Conservation (phyloP, 2,329 filamentous ascomycete species). For the Penicillium brevicompactum region DNA sequence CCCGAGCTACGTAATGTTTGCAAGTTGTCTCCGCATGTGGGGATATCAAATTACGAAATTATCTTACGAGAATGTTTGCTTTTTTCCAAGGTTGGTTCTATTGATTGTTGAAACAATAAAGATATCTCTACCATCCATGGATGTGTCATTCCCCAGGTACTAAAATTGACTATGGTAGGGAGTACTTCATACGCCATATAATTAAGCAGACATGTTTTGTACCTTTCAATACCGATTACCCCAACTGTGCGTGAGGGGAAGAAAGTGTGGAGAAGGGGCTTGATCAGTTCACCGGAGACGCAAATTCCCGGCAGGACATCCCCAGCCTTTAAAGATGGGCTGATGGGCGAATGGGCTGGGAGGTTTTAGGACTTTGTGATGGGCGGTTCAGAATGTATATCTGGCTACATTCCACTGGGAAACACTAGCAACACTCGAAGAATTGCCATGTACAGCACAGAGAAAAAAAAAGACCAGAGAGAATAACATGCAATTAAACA, state of each 20-base stretch:
- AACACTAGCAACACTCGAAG: not conserved
- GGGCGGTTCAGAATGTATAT: not conserved
- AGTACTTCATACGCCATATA: too few species aligned
- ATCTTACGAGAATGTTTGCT: not conserved
- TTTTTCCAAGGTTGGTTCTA: not conserved
- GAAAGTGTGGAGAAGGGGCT: constrained; percentile 11
- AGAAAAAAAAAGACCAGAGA: not conserved
- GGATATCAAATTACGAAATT: constrained; percentile 2
- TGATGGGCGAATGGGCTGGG: not conserved
- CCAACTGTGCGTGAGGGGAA: constrained; percentile 37
- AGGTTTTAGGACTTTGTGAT: not conserved
- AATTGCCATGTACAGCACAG: not conserved
- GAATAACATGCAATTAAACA: not conserved
- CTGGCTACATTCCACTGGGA: not conserved
- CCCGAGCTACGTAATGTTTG: constrained; percentile 6
- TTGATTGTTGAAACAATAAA: not conserved
- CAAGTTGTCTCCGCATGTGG: constrained; percentile 20
- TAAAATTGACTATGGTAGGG: too few species aligned
- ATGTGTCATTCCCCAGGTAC: too few species aligned
- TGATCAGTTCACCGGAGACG: constrained; percentile 26
- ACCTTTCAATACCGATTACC: constrained; percentile 16
- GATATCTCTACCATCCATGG: too few species aligned
- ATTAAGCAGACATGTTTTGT: too few species aligned
- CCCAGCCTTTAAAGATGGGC: constrained; percentile 8
- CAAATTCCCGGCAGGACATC: constrained; percentile 14